Evolutionary conservation across 129 eudicot species (phyloP).

Genomic region (Calendula officinalis): DNA sequence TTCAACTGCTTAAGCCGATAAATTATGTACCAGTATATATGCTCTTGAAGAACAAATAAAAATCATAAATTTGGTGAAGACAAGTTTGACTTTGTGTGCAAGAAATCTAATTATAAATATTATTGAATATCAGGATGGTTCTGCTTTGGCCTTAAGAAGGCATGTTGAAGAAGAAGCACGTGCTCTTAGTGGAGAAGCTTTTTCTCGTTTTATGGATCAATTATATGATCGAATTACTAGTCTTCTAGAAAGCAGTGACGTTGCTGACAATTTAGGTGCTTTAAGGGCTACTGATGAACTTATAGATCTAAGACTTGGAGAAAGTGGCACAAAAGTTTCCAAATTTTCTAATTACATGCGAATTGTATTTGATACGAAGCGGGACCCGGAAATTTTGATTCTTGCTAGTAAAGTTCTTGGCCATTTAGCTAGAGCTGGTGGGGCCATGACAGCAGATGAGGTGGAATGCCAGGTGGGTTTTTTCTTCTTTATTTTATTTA

Average conservation of each 20-base stretch:
- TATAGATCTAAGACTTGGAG: conserved; percentile 83
- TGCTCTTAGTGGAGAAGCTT: conserved; percentile 87
- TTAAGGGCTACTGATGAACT: conserved; percentile 90
- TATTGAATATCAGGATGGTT: conserved; percentile 69
- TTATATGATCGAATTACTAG: conserved; percentile 76
- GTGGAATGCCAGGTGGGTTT: conserved; percentile 80
- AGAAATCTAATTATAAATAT: neutral
- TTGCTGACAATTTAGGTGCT: conserved; percentile 90
- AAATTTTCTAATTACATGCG: conserved; percentile 82
- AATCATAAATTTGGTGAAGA: neutral
- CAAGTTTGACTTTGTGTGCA: neutral
- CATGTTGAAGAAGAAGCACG: conserved; percentile 89
- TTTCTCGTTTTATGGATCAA: conserved; percentile 91
- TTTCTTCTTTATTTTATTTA: neutral
- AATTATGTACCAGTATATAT: conserved; percentile 1
- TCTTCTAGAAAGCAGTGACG: conserved; percentile 81
- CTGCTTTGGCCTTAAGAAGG: conserved; percentile 73
- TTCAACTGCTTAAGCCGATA: conserved; percentile 12
- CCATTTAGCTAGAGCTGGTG: conserved; percentile 93
- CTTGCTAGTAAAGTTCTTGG: conserved; percentile 95
- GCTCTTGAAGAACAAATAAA: neutral
- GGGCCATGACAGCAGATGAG: conserved; percentile 98
- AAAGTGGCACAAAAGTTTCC: conserved; percentile 88
- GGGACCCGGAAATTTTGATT: conserved; percentile 76
- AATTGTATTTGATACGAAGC: conserved; percentile 80